phyloP scores from a whole-genome alignment of 164 flowering plant genomes.

The Aristolochia californica region DNA sequence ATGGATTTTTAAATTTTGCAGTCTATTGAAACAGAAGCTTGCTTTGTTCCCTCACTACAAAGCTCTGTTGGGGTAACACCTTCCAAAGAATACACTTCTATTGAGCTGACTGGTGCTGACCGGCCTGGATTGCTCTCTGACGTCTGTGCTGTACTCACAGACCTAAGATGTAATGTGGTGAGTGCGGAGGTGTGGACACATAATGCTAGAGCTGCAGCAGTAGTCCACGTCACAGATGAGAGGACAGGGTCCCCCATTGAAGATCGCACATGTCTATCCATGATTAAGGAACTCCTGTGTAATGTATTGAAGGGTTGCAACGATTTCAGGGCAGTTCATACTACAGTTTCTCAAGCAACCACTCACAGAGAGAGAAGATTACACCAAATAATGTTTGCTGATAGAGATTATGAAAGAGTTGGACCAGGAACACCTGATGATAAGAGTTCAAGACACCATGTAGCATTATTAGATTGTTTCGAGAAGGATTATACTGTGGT shows the following conservation, averaged over 20 bases:
- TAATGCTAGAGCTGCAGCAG: conserved; percentile 42
- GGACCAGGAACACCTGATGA: conserved; percentile 1
- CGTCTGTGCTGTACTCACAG: conserved; percentile 41
- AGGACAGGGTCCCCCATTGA: conserved; percentile 25
- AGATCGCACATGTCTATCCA: conserved; percentile 25
- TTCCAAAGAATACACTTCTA: conserved; percentile 28
- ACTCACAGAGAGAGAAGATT: conserved; percentile 31
- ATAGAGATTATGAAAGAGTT: conserved; percentile 29
- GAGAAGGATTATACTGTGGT: conserved; percentile 35
- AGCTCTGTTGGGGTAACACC: conserved; percentile 32
- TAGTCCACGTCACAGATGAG: conserved; percentile 32
- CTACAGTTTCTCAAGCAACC: conserved; percentile 14
- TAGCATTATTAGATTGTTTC: conserved; percentile 22
- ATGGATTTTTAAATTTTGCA: conserved; percentile 13
- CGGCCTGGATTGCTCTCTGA: conserved; percentile 53
- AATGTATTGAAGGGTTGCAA: conserved; percentile 25
- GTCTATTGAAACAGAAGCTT: conserved; percentile 26
- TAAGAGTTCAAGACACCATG: conserved; percentile 17
- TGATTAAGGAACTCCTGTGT: conserved; percentile 26
- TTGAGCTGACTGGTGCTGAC: conserved; percentile 46
- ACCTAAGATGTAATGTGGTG: conserved; percentile 38
- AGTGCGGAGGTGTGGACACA: conserved; percentile 56
- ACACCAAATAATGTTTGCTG: conserved; percentile 51
- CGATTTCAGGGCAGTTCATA: conserved; percentile 15
- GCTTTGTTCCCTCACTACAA: conserved; percentile 15